Percentiles rank a stretch among this genome's conserved stretches.
These are phyloP conservation scores for Phytophthora aleatoria DNA, from an alignment of 352 stramenopile species.

Conservation along the genomic window DNA sequence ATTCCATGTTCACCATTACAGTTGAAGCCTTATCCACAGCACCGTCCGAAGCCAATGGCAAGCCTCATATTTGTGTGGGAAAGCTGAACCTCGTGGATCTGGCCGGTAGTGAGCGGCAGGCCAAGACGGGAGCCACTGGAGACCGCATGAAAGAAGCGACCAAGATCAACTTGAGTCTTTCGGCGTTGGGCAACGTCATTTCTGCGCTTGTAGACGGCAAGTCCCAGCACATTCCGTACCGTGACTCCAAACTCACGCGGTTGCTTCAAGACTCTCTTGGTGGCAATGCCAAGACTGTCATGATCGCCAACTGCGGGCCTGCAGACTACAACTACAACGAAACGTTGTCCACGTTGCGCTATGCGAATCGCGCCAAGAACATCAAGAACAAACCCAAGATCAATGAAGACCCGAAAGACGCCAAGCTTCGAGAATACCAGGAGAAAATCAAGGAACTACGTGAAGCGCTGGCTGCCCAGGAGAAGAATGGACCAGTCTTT, in stretches of 20 bases:
- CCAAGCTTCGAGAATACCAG: slow-evolving; percentile 63
- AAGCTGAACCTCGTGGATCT: slow-evolving; percentile 98
- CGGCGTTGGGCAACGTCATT: slow-evolving; percentile 84
- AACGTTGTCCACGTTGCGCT: slow-evolving; percentile 93
- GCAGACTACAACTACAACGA: slow-evolving; percentile 98
- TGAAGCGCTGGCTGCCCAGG: slow-evolving; percentile 58
- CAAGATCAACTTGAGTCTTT: slow-evolving; percentile 86
- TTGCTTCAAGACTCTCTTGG: slow-evolving; percentile 91
- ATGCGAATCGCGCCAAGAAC: slow-evolving; percentile 93
- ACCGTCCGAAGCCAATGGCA: slow-evolving; percentile 39
- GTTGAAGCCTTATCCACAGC: slow-evolving; percentile 84
- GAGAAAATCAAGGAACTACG: slow-evolving; percentile 68
- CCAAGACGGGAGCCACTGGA: slow-evolving; percentile 93
- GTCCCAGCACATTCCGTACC: slow-evolving; percentile 94
- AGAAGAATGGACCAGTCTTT: slow-evolving; percentile 40
- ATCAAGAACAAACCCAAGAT: slow-evolving; percentile 95
- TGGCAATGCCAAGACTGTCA: slow-evolving; percentile 97
- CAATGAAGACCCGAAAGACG: slow-evolving; percentile 91
- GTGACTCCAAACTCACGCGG: slow-evolving; percentile 90
- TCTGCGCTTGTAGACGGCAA: slow-evolving; percentile 86
- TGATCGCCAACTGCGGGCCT: slow-evolving; percentile 97
- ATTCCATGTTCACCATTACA: slow-evolving; percentile 96
- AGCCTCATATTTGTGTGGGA: slow-evolving; percentile 90
- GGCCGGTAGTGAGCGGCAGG: slow-evolving; percentile 91
- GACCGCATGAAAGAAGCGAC: slow-evolving; percentile 95